phyloP scores from a whole-genome alignment of 257 asterid genomes.

The Salvia splendens region DNA sequence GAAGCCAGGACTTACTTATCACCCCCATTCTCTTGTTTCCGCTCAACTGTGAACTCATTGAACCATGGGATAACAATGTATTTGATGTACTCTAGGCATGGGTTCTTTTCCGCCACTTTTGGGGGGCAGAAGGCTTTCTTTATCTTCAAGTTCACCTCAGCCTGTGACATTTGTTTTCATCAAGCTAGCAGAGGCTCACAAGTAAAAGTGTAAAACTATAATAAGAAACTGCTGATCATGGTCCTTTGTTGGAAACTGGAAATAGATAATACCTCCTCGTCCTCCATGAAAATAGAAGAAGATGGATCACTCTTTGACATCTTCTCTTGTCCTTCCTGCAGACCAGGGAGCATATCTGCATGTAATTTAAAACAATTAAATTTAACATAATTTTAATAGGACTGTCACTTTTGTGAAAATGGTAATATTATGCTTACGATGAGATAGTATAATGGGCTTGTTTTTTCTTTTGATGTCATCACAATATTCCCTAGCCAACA shows the following conservation, averaged over 20 bases:
- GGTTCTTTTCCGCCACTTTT: too few species aligned
- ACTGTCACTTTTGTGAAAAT: slow-evolving; percentile 15
- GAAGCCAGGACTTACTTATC: background rate
- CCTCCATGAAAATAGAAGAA: slow-evolving; percentile 83
- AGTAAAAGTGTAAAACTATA: background rate
- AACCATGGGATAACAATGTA: slow-evolving; percentile 53
- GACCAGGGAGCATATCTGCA: slow-evolving; percentile 83
- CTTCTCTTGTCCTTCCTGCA: slow-evolving; percentile 34
- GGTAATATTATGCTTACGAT: slow-evolving; percentile 46
- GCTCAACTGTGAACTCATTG: slow-evolving; percentile 65
- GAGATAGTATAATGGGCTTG: slow-evolving; percentile 84
- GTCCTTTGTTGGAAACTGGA: background rate
- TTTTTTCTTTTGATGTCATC: slow-evolving; percentile 80
- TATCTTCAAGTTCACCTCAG: slow-evolving; percentile 76
- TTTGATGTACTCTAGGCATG: too few species aligned
- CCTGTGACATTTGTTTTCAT: slow-evolving; percentile 41
- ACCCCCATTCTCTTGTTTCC: slow-evolving; percentile 80
- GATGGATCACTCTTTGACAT: slow-evolving; percentile 82
- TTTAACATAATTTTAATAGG: background rate
- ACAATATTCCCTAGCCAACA: slow-evolving; percentile 87
- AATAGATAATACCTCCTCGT: slow-evolving; percentile 66
- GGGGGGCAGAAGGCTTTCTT: slow-evolving; percentile 42
- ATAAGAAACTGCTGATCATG: slow-evolving; percentile 9
- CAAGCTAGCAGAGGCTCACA: slow-evolving; percentile 6
- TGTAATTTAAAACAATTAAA: background rate